A percentile compares a stretch with the other conserved stretches of the same genome.
Evolutionary conservation across 1,284 basidiomycete species (phyloP).

Genomic region (Pulchroboletus neoregius): DNA sequence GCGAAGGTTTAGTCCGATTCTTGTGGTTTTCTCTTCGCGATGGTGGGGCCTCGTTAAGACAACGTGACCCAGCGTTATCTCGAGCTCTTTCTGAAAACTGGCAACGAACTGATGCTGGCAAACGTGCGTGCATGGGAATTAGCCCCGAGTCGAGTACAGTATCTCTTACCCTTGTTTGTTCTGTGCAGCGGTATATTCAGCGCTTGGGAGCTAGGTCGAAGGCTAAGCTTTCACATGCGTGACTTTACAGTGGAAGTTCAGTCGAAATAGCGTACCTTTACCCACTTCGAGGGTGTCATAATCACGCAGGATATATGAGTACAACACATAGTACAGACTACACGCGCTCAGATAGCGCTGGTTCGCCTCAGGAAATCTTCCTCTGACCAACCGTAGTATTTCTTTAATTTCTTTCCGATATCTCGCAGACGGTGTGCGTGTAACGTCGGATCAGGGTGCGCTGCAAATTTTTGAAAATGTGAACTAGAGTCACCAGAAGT

Average conservation of each 20-base stretch:
- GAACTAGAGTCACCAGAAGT: neutral
- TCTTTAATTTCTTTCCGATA: conserved; percentile 58
- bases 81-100: conserved; percentile 23
- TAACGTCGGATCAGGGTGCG: conserved; percentile 68
- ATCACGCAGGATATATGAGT: neutral
- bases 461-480: conserved; percentile 34
- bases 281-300: neutral
- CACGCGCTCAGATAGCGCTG: conserved; percentile 3
- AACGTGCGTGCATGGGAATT: conserved; percentile 14
- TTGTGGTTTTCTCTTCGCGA: conserved; percentile 33
- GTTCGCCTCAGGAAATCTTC: conserved; percentile 46
- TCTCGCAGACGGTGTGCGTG: conserved; percentile 47
- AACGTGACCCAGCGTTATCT: conserved; percentile 16
- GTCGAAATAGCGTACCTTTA: neutral
- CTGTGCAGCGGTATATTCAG: conserved; percentile 1
- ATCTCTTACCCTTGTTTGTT: neutral
- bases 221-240: neutral
- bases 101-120: conserved; percentile 21
- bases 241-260: too few species aligned
- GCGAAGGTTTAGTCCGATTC: conserved; percentile 26
- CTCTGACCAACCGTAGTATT: conserved; percentile 66
- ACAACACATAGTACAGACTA: neutral
- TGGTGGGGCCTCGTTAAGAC: conserved; percentile 22
- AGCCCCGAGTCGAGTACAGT: neutral
- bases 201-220: neutral